Base-by-base conservation (phyloP, 371 early-diverging fungal genomes). In the Circinella minor region DNA sequence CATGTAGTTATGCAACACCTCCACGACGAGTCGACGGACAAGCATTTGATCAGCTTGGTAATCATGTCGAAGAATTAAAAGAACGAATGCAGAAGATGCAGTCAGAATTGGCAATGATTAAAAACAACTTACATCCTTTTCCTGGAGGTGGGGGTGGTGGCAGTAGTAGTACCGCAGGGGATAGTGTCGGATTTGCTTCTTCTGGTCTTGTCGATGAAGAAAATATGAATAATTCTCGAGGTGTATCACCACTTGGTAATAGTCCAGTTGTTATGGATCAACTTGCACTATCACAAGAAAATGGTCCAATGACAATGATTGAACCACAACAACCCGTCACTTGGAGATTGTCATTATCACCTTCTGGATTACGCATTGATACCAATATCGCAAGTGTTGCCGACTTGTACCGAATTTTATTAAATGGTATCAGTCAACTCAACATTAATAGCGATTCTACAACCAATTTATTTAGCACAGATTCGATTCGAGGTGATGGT, bases 1-100 rank as follows among this genome's bases (percentile, higher is more conserved):
- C 85, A 43, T 85, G 85, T 70, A 82, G 80, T 55, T 85, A 85
- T 69, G 85, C 85, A 37, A 77, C 87, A 17, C 80, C 87, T 68
- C 79, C 87, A 67, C 70, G 85, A 61, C 68, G 88, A 81, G 81
- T 89, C 49, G 84, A 88, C 66, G 86, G 86, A 15, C 87, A 82
- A 57, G 87, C 87, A 4, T 86, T 85, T 70, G 87, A 86, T 63
- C 82, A 84, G 34, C 78, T 87, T 9, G 82, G 81, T 10, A 85
- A 80, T 51, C 81, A 86, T 60, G 81, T 85, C 0, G 80, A 84
- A 61, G 82, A 85, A 48, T 75, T 86, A 4, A 81, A 77, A 70
- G 86, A 85, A 63, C 78, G 87, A 49, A 75, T 82, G 75, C 78
- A 80, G 39, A 80, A 75, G 55, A 86, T 82, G 86, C 86, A 82